Percentiles rank a stretch among this genome's conserved stretches.
phyloP scores from a whole-genome alignment of 495 filamentous ascomycete genomes.

The Penicillium crystallinum region DNA sequence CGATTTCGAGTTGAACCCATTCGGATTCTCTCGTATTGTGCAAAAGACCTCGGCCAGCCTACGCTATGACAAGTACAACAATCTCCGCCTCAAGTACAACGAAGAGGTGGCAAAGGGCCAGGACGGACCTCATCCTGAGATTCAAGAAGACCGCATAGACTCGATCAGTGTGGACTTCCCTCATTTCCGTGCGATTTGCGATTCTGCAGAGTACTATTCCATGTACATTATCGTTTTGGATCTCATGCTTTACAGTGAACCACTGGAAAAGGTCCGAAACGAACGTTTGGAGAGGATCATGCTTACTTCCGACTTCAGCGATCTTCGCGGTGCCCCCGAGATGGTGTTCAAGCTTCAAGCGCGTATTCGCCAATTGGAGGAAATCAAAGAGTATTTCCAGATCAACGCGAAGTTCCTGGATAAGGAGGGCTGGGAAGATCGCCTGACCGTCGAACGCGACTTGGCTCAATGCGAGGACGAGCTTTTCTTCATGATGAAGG shows the following conservation, averaged over 20 bases:
- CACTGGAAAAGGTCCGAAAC: conserved; percentile 87
- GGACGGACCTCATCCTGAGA: conserved; percentile 27
- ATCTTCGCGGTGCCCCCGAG: conserved; percentile 86
- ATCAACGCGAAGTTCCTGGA: conserved; percentile 85
- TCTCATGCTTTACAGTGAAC: conserved; percentile 89
- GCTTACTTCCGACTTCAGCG: conserved; percentile 99
- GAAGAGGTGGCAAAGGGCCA: conserved; percentile 76
- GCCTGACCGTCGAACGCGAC: conserved; percentile 79
- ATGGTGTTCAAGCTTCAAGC: conserved; percentile 89
- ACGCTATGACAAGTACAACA: conserved; percentile 97
- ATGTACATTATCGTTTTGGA: conserved; percentile 97
- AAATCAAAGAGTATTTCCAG: conserved; percentile 95
- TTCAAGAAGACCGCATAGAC: conserved; percentile 77
- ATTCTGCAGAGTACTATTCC: conserved; percentile 93
- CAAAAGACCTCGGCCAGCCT: conserved; percentile 90
- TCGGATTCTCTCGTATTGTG: conserved; percentile 92
- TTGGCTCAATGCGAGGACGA: conserved; percentile 89
- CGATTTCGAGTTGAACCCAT: conserved; percentile 85
- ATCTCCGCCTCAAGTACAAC: conserved; percentile 93
- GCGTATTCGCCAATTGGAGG: conserved; percentile 87
- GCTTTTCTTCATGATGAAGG: conserved; percentile 99
- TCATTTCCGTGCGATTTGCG: conserved; percentile 83
- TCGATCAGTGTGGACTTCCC: conserved; percentile 97
- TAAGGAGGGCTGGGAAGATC: conserved; percentile 85
- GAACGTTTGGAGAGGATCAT: conserved; percentile 97